Conservation (phyloP, 2,329 filamentous ascomycete species). For the Tothia fuscella region DNA sequence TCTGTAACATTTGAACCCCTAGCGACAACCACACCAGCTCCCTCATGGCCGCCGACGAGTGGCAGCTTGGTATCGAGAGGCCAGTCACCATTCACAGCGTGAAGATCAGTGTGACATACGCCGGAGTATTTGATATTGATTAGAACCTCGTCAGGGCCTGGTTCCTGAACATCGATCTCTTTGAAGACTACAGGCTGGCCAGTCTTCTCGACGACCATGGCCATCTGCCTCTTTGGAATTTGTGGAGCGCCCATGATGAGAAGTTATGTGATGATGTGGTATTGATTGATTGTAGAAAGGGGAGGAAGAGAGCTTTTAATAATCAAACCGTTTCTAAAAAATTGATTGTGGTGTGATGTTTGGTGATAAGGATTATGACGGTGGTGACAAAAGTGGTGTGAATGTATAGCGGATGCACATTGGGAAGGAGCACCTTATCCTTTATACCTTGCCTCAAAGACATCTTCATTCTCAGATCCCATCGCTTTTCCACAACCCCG, state of each 20-base stretch:
- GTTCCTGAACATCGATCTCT: constrained; percentile 68
- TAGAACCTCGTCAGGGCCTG: constrained; percentile 80
- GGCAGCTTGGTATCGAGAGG: constrained; percentile 72
- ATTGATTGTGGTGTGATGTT: too few species aligned
- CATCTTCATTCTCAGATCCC: too few species aligned
- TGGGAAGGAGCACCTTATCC: too few species aligned
- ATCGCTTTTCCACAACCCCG: too few species aligned
- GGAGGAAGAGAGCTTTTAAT: too few species aligned
- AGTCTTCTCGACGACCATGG: constrained; percentile 75
- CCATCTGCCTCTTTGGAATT: constrained; percentile 55
- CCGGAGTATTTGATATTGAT: constrained; percentile 84
- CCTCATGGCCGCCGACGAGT: constrained; percentile 67
- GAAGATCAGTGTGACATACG: constrained; percentile 80
- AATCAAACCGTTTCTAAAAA: too few species aligned
- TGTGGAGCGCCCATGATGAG: not conserved
- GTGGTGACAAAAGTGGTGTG: too few species aligned
- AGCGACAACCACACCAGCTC: constrained; percentile 74
- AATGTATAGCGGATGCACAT: too few species aligned
- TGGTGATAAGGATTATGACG: too few species aligned
- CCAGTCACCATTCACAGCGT: constrained; percentile 83
- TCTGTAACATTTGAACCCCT: constrained; percentile 66
- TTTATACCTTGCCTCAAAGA: too few species aligned
- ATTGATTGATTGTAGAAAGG: too few species aligned
- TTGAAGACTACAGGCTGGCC: constrained; percentile 62
- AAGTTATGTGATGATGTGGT: too few species aligned